Conservation (phyloP, 768 basidiomycete species). For the Trametopsis cervina region DNA sequence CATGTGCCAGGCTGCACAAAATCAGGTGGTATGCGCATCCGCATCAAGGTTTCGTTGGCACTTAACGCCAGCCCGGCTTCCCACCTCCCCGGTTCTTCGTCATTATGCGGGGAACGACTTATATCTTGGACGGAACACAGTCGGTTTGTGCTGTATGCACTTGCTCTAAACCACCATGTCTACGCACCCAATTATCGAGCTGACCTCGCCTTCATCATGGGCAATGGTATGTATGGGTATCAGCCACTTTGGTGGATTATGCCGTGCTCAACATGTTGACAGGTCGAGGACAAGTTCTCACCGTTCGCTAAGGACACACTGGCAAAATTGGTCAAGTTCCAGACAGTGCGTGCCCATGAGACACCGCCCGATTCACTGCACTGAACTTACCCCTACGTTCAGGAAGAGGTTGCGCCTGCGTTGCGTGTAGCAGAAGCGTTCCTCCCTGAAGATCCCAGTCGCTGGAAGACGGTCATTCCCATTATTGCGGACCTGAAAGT, state of each 20-base stretch:
- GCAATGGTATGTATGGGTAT: slow-evolving; percentile 58
- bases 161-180: slow-evolving; percentile 37
- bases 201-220: slow-evolving; percentile 84
- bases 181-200: slow-evolving; percentile 64
- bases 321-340: slow-evolving; percentile 74
- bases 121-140: neutral
- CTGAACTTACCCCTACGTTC: no score
- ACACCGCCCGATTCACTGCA: no score
- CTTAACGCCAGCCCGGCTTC: neutral
- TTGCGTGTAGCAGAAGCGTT: slow-evolving; percentile 72
- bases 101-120: neutral
- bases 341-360: slow-evolving; percentile 56
- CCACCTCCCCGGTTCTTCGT: neutral
- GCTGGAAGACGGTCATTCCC: slow-evolving; percentile 83
- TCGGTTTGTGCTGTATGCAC: no score
- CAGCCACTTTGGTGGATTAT: no score
- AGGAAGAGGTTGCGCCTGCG: slow-evolving; percentile 89
- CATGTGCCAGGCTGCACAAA: no score
- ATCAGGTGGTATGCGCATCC: neutral
- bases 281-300: slow-evolving; percentile 93
- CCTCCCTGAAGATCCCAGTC: slow-evolving; percentile 63
- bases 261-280: neutral
- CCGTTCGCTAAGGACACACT: slow-evolving; percentile 83
- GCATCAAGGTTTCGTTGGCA: no score
- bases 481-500: slow-evolving; percentile 79